Evolutionary conservation across 768 basidiomycete genomes (phyloP), one percentile per base, ranked within the genome.

Genomic region (Postia placenta): DNA sequence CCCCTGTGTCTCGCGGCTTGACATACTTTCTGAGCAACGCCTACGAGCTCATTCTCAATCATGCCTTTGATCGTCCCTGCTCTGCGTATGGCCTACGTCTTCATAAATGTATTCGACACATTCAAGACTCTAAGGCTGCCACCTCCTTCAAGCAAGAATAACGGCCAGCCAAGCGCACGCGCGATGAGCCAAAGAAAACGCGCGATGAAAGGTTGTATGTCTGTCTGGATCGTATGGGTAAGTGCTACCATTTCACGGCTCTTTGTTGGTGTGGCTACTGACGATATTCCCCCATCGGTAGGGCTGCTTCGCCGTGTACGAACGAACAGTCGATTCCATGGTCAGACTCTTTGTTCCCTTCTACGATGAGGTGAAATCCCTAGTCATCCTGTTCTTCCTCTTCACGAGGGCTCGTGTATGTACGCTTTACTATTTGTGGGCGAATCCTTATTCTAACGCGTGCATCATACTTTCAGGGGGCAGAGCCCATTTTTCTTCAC

Each of bases 201-300:
- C 51, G 80, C 83, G 60, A 85, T 92, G 76, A 92, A 92, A 64
- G 88, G 89, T 17, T 83, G 81, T 61, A 69, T 92, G 42, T 80
- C 87, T 30, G 78, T 92, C 12, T 92, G 91, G 91, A 73, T 88
- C 37, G 81, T 92, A 54, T 92, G 87, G 86, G 90, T 88, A 68
- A 67, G 71, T 65, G 36, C 48, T 43, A 24, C 20, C 40, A 26
- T 37, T 36, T 40, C 14, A 24, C 38, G 23, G n/a, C n/a, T n/a
- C n/a, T n/a, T n/a, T n/a, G n/a, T n/a, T n/a, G n/a, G n/a, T 43
- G 40, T 23, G 35, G 11, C 42, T 7, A 23, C 22, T 39, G 35
- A 25, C 46, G 39, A 42, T 17, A 25, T 24, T 46, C 14, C 45
- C 36, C 38, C 47, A 30, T 33, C 48, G 56, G 56, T 49, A 90